Evolutionary conservation across 257 asterid genomes (phyloP), one percentile per base, ranked within the genome.

Genomic region (Nicotiana attenuata): DNA sequence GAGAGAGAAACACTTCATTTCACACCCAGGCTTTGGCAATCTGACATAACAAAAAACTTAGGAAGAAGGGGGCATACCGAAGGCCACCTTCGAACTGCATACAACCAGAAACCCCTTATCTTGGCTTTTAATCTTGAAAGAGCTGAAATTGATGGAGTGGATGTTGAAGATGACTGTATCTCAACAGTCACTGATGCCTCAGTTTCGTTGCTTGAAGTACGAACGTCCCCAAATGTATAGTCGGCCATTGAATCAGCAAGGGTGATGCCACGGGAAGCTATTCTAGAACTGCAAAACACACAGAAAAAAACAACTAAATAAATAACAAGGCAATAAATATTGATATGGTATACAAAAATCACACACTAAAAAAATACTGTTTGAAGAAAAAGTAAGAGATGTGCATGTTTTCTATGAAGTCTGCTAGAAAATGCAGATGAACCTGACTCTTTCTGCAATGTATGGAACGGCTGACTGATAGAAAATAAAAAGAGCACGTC

Each of bases 401-500:
- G 16, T 24, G 22, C 22, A 24, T 45, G 13, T 73, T 24, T 11
- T 73, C 31, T 22, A 73, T 47, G 79, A 73, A 73, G 24, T 73
- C 41, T 22, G 20, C 1, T 19, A 24, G 24, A 73, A 38, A 65
- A 16, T 28, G 35, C 8, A 57, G 52, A 67, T 64, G 78, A 78
- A 96, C 99, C 99, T 93, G 89, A 93, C 88, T 84, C 97, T 88
- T 89, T 96, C 99, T 83, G 97, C 98, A 84, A 96, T 92, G 77
- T 96, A 94, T 35, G 98, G 99, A 83, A 96, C 91, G 41, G 98
- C 93, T 56, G 98, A 90, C 87, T 94, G 99, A 86, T 91, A 93
- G 87, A 96, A 86, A 77, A 94, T 96, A 88, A 94, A 96, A 69
- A 96, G 93, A 83, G 96, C 92, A 76, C 97, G 97, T 83, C 97